Percentiles rank a stretch among this genome's conserved stretches.
Evolutionary conservation across 2,329 filamentous ascomycete genomes (phyloP).

Genomic region (Aspergillus ibericus): DNA sequence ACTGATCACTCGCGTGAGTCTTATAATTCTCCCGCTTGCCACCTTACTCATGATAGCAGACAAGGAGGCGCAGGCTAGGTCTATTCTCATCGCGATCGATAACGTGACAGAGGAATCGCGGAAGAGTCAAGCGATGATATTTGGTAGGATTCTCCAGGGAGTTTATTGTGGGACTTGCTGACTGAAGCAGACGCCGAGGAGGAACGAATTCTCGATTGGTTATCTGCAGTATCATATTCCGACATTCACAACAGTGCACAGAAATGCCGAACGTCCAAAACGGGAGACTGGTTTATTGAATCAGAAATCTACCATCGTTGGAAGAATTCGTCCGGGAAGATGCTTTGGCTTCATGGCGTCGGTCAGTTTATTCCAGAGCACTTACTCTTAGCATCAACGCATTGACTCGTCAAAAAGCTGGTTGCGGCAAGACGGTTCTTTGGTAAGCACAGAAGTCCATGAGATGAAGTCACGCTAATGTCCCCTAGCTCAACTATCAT

Average conservation of each 20-base stretch:
- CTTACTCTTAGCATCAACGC: not conserved
- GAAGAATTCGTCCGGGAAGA: not conserved
- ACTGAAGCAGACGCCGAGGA: not conserved
- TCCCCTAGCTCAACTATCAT: not conserved
- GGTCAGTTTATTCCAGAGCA: not conserved
- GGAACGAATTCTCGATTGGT: not conserved
- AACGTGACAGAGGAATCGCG: not conserved
- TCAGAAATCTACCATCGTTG: not conserved
- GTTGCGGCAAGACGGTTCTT: constrained; percentile 7
- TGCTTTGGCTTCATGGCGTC: not conserved
- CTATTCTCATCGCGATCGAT: not conserved
- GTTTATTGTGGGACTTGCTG: not conserved
- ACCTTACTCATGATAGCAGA: not conserved
- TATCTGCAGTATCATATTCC: not conserved
- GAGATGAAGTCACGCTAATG: not conserved
- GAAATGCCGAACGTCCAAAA: not conserved
- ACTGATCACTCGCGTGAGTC: not conserved
- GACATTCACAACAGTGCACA: not conserved
- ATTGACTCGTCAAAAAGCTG: not conserved
- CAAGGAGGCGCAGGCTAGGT: not conserved
- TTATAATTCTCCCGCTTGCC: not conserved
- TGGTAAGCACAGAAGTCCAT: not conserved
- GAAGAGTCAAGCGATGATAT: not conserved
- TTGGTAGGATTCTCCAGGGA: not conserved
- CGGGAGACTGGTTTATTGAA: not conserved